Base-by-base conservation (phyloP, 257 asterid genomes). In the Lavandula angustifolia region DNA sequence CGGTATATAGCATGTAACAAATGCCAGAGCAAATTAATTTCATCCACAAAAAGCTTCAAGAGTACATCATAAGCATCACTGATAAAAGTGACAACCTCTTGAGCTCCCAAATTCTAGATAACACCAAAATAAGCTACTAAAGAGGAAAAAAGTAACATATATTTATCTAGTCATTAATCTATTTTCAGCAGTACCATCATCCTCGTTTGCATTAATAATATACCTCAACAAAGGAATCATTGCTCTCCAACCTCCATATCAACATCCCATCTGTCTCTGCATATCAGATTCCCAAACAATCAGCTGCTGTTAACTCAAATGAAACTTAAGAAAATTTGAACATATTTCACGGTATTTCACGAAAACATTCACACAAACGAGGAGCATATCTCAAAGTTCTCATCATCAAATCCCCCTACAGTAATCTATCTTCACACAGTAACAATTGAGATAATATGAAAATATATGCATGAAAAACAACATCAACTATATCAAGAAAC, bases 201-300 rank as follows among this genome's bases (percentile, higher is more conserved):
- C 75, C 65, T 59, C 37, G 58, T 67, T 74, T 52, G 65, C 75
- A 74, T 55, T 18, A 60, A 52, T 59, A 43, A 16, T 71, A 64
- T 66, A 75, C 68, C 78, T 54, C 73, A 16, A 60, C 80, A 59
- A 70, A 60, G 55, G 34, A 63, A 53, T 35, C 29, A 9, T 64
- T 8, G 32, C 68, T 60, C 51, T 53, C 38, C 52, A 51, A 49
- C 75, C 46, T 61, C 49, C 73, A 65, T 64, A 62, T 62, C 55
- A 50, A 68, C 71, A 64, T 50, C 52, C 13, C 40, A 37, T 57
- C 68, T 13, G 42, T 22, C 60, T 74, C 85, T 80, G 78, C 78
- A 71, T 1, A 60, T 33, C 31, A 63, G 58, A 64, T 46, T 50
- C 37, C 54, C 65, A 67, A 49, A 55, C 38, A 68, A 67, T 67